These are phyloP conservation scores for Calonectria pseudoturangicola DNA, from an alignment of 2,329 filamentous ascomycete genomes.

Conservation along the genomic window DNA sequence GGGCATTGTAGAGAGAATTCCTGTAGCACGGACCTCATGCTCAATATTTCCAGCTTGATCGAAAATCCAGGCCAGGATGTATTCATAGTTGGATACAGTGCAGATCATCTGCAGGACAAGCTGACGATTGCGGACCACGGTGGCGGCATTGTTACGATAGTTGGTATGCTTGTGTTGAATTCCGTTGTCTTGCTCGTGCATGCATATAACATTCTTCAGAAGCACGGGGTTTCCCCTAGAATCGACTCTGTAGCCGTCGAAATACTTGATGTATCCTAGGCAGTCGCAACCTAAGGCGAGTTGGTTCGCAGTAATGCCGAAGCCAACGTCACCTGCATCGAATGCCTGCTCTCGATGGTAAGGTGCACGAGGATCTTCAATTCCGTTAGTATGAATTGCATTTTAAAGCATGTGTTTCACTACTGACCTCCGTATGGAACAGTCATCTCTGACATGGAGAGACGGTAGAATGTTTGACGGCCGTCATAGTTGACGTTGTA, in stretches of 20 bases:
- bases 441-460: slow-evolving; percentile 57
- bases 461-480: slow-evolving; percentile 70
- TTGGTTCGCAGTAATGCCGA: slow-evolving; percentile 80
- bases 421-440: slow-evolving; percentile 74
- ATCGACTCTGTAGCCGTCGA: slow-evolving; percentile 73
- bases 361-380: slow-evolving; percentile 77
- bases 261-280: slow-evolving; percentile 79
- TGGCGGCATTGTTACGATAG: slow-evolving; percentile 76
- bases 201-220: slow-evolving; percentile 77
- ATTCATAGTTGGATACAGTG: slow-evolving; percentile 83
- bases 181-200: slow-evolving; percentile 78
- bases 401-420: no score
- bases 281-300: slow-evolving; percentile 77
- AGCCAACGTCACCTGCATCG: slow-evolving; percentile 82
- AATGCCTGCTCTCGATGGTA: slow-evolving; percentile 79
- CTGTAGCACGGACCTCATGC: slow-evolving; percentile 79
- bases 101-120: slow-evolving; percentile 81
- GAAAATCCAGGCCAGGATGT: slow-evolving; percentile 71
- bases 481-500: slow-evolving; percentile 73
- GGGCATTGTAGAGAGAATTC: slow-evolving; percentile 77
- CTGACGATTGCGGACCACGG: slow-evolving; percentile 75
- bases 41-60: slow-evolving; percentile 78
- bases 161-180: slow-evolving; percentile 85
- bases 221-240: slow-evolving; percentile 74
- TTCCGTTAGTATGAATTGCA: no score